Evolutionary conservation across 768 basidiomycete genomes (phyloP), one percentile per base, ranked within the genome.

Genomic region (Termitomyces sp.): DNA sequence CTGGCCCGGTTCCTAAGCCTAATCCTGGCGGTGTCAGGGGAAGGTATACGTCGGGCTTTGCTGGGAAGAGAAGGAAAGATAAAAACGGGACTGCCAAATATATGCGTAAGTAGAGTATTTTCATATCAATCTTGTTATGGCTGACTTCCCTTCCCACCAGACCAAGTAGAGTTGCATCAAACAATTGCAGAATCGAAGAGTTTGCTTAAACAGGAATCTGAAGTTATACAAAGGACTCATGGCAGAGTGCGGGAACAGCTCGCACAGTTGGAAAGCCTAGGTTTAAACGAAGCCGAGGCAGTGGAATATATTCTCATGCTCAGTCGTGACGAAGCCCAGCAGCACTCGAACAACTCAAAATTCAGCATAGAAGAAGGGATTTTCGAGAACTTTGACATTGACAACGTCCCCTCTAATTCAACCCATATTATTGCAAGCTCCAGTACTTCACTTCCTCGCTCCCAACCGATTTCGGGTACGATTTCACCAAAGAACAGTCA

Each of bases 231-330:
- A 46, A 73, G 70, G 16, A 69, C 67, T 3, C 75, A 79, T 62
- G 78, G 78, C 0, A 77, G 81, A 36, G 82, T 83, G 60, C 74
- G 75, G 27, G 87, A 85, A 62, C 89, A 93, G 61, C 72, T 73
- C 13, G 75, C 76, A 2, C 77, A 79, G 12, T 69, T 93, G 24
- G 76, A 83, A 36, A 70, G 72, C n/a, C 78, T 94, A 4, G 91
- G 92, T 2, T 72, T 93, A 42, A 85, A 78, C 58, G 91, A 94
- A 65, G 70, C 71, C 1, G 91, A 91, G 65, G 89, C 87, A 0
- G 73, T 93, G 30, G 88, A 91, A 65, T 94, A 94, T 63, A 79
- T 86, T 0, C 69, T 94, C 48, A 93, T 93, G 90, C 79, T 93
- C 62, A 93, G 90, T 61, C 84, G 88, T 9, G 92, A 94, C 48